phyloP scores from a whole-genome alignment of 2,329 filamentous ascomycete species.

The Cryphonectria naterciae region DNA sequence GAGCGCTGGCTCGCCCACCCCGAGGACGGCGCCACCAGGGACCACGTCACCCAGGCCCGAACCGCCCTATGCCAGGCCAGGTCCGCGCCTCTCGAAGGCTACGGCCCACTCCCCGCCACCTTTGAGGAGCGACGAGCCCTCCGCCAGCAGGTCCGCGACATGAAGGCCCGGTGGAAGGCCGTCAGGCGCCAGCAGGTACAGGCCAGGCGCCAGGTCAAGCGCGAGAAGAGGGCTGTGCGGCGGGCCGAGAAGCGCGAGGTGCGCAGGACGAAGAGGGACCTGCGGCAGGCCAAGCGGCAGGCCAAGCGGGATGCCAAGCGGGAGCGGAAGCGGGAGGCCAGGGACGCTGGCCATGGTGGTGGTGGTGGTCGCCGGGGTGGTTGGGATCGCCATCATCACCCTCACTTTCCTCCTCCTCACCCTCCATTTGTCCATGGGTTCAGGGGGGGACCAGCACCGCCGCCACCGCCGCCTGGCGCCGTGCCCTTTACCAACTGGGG shows the following conservation, averaged over 20 bases:
- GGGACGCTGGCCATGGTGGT: conserved; percentile 9
- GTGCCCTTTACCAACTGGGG: neutral
- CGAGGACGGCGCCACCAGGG: conserved; percentile 52
- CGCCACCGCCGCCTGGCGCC: neutral
- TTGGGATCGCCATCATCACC: neutral
- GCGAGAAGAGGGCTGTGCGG: conserved; percentile 39
- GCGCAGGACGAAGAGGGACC: conserved; percentile 38
- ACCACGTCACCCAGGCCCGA: conserved; percentile 46
- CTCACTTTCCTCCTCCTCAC: neutral
- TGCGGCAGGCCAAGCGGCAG: conserved; percentile 37
- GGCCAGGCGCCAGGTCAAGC: conserved; percentile 38
- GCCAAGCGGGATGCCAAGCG: conserved; percentile 39
- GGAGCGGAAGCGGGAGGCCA: conserved; percentile 34
- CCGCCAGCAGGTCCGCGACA: conserved; percentile 48
- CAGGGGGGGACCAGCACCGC: neutral
- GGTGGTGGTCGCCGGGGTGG: conserved; percentile 2
- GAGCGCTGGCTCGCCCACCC: conserved; percentile 54
- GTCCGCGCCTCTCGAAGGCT: conserved; percentile 31
- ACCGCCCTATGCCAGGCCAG: conserved; percentile 47
- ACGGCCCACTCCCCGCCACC: conserved; percentile 17
- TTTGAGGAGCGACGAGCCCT: conserved; percentile 37
- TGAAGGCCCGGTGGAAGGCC: conserved; percentile 50
- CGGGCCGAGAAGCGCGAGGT: conserved; percentile 37
- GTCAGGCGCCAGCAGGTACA: conserved; percentile 43
- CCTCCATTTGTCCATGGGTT: neutral